Percentiles rank a stretch among this genome's conserved stretches.
phyloP scores from a whole-genome alignment of 106 monocot genomes.

The Dendrobium nobile region DNA sequence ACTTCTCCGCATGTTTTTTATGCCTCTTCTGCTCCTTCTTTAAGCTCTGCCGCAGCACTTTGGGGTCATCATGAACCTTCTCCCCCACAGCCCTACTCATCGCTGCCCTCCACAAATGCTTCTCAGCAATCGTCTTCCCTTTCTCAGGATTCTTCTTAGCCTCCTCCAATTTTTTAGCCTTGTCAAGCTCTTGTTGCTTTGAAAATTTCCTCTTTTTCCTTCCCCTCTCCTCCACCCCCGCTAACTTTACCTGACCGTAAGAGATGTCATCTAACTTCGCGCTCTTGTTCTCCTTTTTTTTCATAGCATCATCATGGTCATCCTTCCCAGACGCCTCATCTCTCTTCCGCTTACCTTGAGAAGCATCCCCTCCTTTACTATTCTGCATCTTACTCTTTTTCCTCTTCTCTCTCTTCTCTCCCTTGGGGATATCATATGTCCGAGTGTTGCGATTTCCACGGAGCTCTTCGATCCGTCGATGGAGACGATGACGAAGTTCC shows the following conservation, averaged over 20 bases:
- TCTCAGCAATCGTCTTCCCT: constrained; percentile 45
- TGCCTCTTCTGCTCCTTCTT: constrained; percentile 76
- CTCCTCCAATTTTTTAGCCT: constrained; percentile 51
- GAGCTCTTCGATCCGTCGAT: constrained; percentile 62
- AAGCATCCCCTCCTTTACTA: constrained; percentile 1
- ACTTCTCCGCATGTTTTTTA: constrained; percentile 64
- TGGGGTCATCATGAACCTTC: constrained; percentile 84
- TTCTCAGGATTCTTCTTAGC: constrained; percentile 74
- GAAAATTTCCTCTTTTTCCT: constrained; percentile 55
- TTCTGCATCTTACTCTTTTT: constrained; percentile 12
- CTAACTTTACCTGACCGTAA: constrained; percentile 53
- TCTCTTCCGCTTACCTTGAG: constrained; percentile 25
- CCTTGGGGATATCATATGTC: constrained; percentile 2
- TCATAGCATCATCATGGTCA: constrained; percentile 14
- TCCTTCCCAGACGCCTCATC: constrained; percentile 17
- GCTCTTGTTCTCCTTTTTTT: constrained; percentile 15
- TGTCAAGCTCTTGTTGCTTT: constrained; percentile 48
- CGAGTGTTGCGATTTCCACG: constrained; percentile 42
- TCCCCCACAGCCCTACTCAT: constrained; percentile 61
- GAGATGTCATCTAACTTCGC: constrained; percentile 30
- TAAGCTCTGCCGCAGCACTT: constrained; percentile 66
- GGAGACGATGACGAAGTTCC: constrained; percentile 68
- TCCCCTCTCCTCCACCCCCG: constrained; percentile 22
- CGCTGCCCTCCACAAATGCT: constrained; percentile 69
- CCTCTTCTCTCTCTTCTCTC: constrained; percentile 13